Base-by-base conservation (phyloP, 345 rosid species). In the Rhodamnia rubescens region DNA sequence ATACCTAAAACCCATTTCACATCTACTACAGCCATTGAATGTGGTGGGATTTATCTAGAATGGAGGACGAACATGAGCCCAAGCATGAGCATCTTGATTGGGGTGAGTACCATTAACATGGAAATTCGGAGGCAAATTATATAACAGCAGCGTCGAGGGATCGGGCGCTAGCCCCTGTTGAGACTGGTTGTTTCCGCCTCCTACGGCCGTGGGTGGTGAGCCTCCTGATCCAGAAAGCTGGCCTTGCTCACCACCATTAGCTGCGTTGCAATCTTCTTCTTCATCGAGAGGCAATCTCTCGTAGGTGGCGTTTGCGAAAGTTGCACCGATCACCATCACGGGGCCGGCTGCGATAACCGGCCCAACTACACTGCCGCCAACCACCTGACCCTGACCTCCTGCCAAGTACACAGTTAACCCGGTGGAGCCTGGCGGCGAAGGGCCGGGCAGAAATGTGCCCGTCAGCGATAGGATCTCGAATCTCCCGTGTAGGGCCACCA, bases 311-410 rank as follows among this genome's bases (percentile, higher is more conserved):
- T 96, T 96, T 4, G 97, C 91, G 83, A 96, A 96, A 15, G 98
- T 95, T 2, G 98, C 92, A 5, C 97, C 95, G 80, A 96, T 93
- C 53, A 96, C 92, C 82, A 96, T 95, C 75, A 96, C 99, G 4
- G 98, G 98, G 4, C 99, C 99, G 0, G 99, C 94, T 32, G 97
- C 97, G 20, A 85, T 93, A 85, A 96, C 84, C 85, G 94, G 96
- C 27, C 99, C 99, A 2, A 94, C 96, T 7, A 96, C 98, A 87
- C 90, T 93, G n/a, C 99, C 99, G 0, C 99, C 99, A 9, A 94
- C 94, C n/a, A 96, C 97, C 85, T 96, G 99, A 3, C 99, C 99
- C 85, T 95, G 97, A 27, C 95, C 94, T 7, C 99, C 98, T 15
- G 95, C 93, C 13, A 96, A 85, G 84, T 92, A 95, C 57, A 95